These are phyloP conservation scores for Lactarius vividus DNA, from an alignment of 768 basidiomycete genomes.

Conservation along the genomic window DNA sequence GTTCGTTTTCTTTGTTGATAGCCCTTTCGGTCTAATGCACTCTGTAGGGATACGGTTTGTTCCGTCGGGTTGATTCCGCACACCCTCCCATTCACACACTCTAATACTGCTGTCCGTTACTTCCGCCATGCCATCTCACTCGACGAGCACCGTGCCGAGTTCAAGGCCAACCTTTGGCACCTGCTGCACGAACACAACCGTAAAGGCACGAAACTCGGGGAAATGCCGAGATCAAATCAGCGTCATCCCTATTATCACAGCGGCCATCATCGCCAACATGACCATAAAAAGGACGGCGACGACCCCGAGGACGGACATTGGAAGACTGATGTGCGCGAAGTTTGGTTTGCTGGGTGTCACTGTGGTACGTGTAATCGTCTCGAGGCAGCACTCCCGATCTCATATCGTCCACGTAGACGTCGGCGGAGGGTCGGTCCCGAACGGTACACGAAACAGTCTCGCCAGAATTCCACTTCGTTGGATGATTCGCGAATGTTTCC, in stretches of 20 bases:
- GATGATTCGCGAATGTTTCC: slow-evolving; percentile 51
- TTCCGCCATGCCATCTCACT: slow-evolving; percentile 73
- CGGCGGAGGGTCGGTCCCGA: slow-evolving; percentile 66
- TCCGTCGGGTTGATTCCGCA: slow-evolving; percentile 65
- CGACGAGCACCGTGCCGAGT: slow-evolving; percentile 65
- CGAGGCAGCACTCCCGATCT: background rate
- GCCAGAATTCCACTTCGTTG: slow-evolving; percentile 68
- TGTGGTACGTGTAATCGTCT: slow-evolving; percentile 45
- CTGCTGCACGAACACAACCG: slow-evolving; percentile 37
- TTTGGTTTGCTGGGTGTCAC: slow-evolving; percentile 80
- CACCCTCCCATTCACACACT: slow-evolving; percentile 61
- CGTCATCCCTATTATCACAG: slow-evolving; percentile 27
- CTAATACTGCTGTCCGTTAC: slow-evolving; percentile 55
- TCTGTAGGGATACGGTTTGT: slow-evolving; percentile 63
- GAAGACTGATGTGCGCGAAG: slow-evolving; percentile 67
- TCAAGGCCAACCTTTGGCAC: slow-evolving; percentile 37
- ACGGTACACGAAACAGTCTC: slow-evolving; percentile 55
- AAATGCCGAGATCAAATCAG: slow-evolving; percentile 42
- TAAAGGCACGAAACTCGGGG: slow-evolving; percentile 48
- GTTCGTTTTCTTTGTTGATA: background rate
- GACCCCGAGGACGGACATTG: slow-evolving; percentile 37
- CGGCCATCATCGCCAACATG: slow-evolving; percentile 27
- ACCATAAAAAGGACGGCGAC: slow-evolving; percentile 35
- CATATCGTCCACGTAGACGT: slow-evolving; percentile 46
- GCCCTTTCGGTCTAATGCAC: slow-evolving; percentile 9